A percentile compares a stretch with the other conserved stretches of the same genome.
Evolutionary conservation across 257 asterid genomes (phyloP).

Genomic region (Anisodus tanguticus): DNA sequence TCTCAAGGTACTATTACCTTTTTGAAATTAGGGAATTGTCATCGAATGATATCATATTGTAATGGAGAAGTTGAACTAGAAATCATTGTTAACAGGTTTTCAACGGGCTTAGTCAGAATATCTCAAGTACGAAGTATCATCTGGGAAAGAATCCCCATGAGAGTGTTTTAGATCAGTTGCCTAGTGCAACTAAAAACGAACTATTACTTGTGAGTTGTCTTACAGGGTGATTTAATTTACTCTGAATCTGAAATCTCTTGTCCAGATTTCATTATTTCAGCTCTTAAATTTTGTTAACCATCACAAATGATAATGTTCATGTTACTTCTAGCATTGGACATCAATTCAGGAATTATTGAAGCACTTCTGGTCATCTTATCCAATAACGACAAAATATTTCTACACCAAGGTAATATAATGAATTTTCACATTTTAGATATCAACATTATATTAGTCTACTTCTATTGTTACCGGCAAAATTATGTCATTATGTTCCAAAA

Average conservation of each 20-base stretch:
- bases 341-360: conserved; percentile 88
- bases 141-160: conserved; percentile 82
- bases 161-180: conserved; percentile 79
- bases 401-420: conserved; percentile 61
- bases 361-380: conserved; percentile 98
- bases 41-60: not conserved
- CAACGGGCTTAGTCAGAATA: conserved; percentile 72
- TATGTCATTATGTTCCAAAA: not conserved
- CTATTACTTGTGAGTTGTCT: conserved; percentile 70
- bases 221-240: not conserved
- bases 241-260: not conserved
- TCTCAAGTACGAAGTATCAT: conserved; percentile 83
- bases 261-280: not conserved
- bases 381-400: conserved; percentile 78
- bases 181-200: conserved; percentile 69
- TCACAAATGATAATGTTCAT: not conserved
- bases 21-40: not conserved
- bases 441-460: not conserved
- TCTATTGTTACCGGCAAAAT: not conserved
- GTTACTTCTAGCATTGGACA: conserved; percentile 74
- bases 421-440: not conserved
- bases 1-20: conserved; percentile 64
- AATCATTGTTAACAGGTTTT: conserved; percentile 56
- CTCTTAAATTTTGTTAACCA: not conserved
- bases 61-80: conserved; percentile 19